A percentile compares a stretch with the other conserved stretches of the same genome.
phyloP scores from a whole-genome alignment of 352 stramenopile genomes.

The Phytopythium oedochilum region DNA sequence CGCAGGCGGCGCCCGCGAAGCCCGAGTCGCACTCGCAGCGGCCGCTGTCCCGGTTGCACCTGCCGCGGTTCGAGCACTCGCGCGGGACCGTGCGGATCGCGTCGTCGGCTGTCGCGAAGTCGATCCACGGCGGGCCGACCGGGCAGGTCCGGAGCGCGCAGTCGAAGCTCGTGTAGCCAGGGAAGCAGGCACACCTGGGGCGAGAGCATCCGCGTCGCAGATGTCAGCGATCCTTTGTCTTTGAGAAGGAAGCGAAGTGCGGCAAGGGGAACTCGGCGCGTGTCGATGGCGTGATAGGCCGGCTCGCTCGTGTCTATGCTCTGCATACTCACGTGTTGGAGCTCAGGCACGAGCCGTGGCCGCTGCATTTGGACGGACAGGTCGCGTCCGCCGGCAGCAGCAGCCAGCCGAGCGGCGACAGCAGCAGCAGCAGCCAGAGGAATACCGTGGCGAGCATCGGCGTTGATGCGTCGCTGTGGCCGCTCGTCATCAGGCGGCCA shows the following conservation, averaged over 20 bases:
- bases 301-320: neutral
- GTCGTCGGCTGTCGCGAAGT: slow-evolving; percentile 41
- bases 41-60: slow-evolving; percentile 69
- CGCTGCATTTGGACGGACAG: slow-evolving; percentile 65
- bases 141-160: slow-evolving; percentile 81
- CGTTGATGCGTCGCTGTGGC: neutral
- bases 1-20: slow-evolving; percentile 69
- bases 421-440: neutral
- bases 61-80: slow-evolving; percentile 73
- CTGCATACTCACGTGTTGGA: slow-evolving; percentile 43
- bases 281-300: neutral
- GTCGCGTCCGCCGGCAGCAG: slow-evolving; percentile 9
- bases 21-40: slow-evolving; percentile 75
- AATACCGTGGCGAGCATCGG: neutral
- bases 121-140: slow-evolving; percentile 49
- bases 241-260: neutral
- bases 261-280: slow-evolving; percentile 1
- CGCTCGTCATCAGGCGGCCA: neutral
- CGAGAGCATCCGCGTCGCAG: slow-evolving; percentile 10
- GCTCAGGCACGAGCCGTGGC: slow-evolving; percentile 46
- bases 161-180: slow-evolving; percentile 85
- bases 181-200: slow-evolving; percentile 79
- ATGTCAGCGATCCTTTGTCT: neutral
- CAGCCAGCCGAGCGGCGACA: slow-evolving; percentile 7
- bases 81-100: slow-evolving; percentile 27